Evolutionary conservation across 2,329 filamentous ascomycete species (phyloP).

Genomic region (Penicillium sp.): DNA sequence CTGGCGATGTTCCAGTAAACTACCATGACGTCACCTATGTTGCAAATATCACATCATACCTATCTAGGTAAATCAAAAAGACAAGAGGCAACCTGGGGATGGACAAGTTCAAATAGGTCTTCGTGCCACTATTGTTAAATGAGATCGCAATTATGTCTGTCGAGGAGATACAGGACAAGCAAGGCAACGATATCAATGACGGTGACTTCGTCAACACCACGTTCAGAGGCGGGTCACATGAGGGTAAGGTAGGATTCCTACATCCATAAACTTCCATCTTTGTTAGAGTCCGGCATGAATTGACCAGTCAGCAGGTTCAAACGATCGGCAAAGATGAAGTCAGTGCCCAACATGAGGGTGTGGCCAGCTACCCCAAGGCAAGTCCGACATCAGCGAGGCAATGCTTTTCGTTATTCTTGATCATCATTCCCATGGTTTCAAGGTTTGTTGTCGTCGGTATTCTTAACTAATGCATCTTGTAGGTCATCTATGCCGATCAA

Average conservation of each 20-base stretch:
- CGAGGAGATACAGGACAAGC: conserved; percentile 21
- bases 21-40: conserved; percentile 8
- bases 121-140: neutral
- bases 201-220: conserved; percentile 25
- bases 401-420: neutral
- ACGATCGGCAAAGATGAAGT: conserved; percentile 24
- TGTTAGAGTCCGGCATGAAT: neutral
- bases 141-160: conserved; percentile 14
- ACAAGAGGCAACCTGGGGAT: neutral
- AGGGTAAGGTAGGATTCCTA: conserved; percentile 19
- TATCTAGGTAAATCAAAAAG: neutral
- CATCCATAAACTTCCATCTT: neutral
- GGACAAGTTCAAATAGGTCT: neutral
- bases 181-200: conserved; percentile 20
- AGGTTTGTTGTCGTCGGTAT: neutral
- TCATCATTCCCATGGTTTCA: neutral
- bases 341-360: conserved; percentile 20
- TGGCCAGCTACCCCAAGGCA: conserved; percentile 27
- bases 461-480: neutral
- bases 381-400: neutral
- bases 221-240: conserved; percentile 23
- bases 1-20: conserved; percentile 1
- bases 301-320: conserved; percentile 17
- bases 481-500: conserved; percentile 29
- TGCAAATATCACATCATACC: conserved; percentile 8